Evolutionary conservation across 2,329 filamentous ascomycete genomes (phyloP).

Genomic region (Thelonectria discophora): DNA sequence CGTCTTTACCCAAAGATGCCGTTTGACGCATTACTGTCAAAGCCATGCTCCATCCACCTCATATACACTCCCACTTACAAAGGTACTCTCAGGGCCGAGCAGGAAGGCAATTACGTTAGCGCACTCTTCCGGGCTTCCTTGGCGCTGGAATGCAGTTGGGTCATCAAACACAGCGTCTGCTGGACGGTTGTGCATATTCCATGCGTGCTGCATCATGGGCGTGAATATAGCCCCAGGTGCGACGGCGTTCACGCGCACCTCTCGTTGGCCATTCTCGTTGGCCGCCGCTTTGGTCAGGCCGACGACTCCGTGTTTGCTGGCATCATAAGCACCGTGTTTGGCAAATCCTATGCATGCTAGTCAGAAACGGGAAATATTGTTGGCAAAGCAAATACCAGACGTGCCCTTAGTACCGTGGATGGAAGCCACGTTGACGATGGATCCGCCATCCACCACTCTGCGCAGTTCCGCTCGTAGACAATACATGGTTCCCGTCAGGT

Average conservation of each 20-base stretch:
- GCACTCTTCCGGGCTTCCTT: conserved; percentile 53
- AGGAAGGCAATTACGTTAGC: conserved; percentile 49
- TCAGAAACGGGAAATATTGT: conserved; percentile 26
- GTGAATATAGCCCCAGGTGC: conserved; percentile 61
- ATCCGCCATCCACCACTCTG: conserved; percentile 54
- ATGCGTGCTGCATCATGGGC: conserved; percentile 57
- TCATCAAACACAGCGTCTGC: conserved; percentile 53
- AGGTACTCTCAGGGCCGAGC: conserved; percentile 48
- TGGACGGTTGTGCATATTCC: conserved; percentile 47
- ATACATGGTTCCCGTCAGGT: conserved; percentile 62
- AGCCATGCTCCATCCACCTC: conserved; percentile 57
- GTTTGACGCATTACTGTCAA: conserved; percentile 25
- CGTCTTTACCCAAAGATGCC: background rate
- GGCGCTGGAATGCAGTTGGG: conserved; percentile 53
- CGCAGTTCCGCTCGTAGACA: conserved; percentile 57
- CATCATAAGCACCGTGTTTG: conserved; percentile 49
- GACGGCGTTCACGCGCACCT: conserved; percentile 57
- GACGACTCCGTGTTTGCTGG: conserved; percentile 52
- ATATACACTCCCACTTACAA: conserved; percentile 52
- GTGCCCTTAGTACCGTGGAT: conserved; percentile 56
- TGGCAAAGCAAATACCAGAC: conserved; percentile 21
- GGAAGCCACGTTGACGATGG: conserved; percentile 67
- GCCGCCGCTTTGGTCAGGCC: conserved; percentile 50
- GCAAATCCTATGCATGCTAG: conserved; percentile 43
- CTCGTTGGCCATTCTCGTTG: conserved; percentile 52